phyloP scores from a whole-genome alignment of 306 rosid genomes.

The Castanospermum australe region DNA sequence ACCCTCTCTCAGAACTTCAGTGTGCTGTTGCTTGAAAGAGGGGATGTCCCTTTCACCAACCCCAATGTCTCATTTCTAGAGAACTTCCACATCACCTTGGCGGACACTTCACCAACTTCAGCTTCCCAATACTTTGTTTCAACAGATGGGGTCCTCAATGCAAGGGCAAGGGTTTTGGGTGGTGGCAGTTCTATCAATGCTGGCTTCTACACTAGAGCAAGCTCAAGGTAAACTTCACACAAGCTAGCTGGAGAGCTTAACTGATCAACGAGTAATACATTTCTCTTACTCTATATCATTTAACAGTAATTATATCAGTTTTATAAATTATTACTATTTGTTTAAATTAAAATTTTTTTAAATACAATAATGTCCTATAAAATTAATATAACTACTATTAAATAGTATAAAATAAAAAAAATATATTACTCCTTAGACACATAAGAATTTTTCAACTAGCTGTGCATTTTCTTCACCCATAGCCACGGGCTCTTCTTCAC shows the following conservation, averaged over 20 bases:
- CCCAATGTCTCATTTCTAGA: slow-evolving; percentile 64
- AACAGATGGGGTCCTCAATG: slow-evolving; percentile 78
- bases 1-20: slow-evolving; percentile 72
- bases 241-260: no score
- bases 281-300: no score
- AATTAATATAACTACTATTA: no score
- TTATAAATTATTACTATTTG: no score
- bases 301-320: no score
- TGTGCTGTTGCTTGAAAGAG: slow-evolving; percentile 82
- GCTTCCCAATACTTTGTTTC: slow-evolving; percentile 81
- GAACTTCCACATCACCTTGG: slow-evolving; percentile 75
- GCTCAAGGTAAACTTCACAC: slow-evolving; percentile 44
- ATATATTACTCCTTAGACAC: no score
- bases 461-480: slow-evolving; percentile 52
- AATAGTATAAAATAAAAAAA: no score
- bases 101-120: slow-evolving; percentile 73
- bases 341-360: no score
- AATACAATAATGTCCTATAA: no score
- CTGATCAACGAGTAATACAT: no score
- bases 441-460: no score
- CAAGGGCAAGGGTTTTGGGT: slow-evolving; percentile 85
- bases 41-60: slow-evolving; percentile 80
- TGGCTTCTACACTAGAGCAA: slow-evolving; percentile 94
- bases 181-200: slow-evolving; percentile 87
- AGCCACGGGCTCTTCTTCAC: slow-evolving; percentile 28